Conservation (phyloP, 2,329 filamentous ascomycete genomes). For the Kalaharituber pfeilii region DNA sequence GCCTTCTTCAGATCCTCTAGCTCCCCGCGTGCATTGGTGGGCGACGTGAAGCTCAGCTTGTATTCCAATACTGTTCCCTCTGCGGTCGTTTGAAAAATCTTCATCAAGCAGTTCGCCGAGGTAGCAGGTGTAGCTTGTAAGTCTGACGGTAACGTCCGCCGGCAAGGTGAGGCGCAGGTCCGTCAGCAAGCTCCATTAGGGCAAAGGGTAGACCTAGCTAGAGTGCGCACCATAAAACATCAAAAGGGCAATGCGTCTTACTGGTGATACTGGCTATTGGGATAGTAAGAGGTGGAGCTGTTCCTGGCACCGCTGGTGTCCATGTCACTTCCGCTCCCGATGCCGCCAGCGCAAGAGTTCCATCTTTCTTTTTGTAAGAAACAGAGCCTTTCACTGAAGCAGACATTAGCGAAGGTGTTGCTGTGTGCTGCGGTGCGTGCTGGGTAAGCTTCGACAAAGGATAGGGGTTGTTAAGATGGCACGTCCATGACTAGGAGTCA, state of each 20-base stretch:
- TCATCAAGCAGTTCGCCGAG: slow-evolving; percentile 82
- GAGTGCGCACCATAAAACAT: too few relatives aligned
- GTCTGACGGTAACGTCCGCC: slow-evolving; percentile 38
- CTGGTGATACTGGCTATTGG: slow-evolving; percentile 63
- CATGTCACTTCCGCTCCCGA: slow-evolving; percentile 64
- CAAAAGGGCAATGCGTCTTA: slow-evolving; percentile 32
- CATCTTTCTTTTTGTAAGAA: slow-evolving; percentile 92
- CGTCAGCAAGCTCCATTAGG: too few relatives aligned
- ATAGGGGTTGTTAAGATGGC: too few relatives aligned
- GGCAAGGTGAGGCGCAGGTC: too few relatives aligned
- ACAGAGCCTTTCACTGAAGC: slow-evolving; percentile 43
- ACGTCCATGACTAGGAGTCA: too few relatives aligned
- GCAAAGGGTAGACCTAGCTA: too few relatives aligned
- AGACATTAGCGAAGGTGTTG: neutral
- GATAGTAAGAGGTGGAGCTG: slow-evolving; percentile 50
- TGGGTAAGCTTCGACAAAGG: too few relatives aligned
- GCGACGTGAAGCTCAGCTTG: slow-evolving; percentile 63
- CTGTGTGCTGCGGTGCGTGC: neutral
- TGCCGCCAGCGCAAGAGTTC: slow-evolving; percentile 54
- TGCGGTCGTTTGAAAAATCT: slow-evolving; percentile 47
- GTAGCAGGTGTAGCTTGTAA: slow-evolving; percentile 84
- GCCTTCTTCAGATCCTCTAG: slow-evolving; percentile 71
- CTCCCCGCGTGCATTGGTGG: slow-evolving; percentile 64
- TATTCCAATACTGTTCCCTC: slow-evolving; percentile 36
- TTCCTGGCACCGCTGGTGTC: slow-evolving; percentile 49